Conservation (phyloP, 1,284 basidiomycete genomes). For the Cryptococcus deneoformans region DNA sequence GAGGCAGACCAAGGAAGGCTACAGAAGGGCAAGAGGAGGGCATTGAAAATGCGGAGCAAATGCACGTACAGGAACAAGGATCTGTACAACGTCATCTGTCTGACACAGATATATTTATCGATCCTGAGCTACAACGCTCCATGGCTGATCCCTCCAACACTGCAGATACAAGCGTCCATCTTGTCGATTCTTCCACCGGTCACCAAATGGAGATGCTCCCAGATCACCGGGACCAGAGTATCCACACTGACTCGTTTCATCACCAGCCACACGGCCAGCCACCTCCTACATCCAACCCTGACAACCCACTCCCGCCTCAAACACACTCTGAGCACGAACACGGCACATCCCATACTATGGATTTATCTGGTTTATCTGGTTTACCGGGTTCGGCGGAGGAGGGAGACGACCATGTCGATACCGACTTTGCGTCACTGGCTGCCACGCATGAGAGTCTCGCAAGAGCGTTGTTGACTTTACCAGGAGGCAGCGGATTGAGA, state of each 20-base stretch:
- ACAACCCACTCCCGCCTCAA: background rate
- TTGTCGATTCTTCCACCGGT: background rate
- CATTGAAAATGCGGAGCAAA: background rate
- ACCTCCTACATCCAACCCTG: background rate
- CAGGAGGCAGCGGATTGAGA: slow-evolving; percentile 8
- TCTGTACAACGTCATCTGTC: background rate
- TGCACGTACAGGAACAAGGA: background rate
- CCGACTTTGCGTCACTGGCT: background rate
- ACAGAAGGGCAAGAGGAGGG: background rate
- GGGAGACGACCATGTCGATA: background rate
- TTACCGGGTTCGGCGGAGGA: background rate
- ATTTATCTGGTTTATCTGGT: background rate
- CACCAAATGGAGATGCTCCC: no score
- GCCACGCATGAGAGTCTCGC: slow-evolving; percentile 16
- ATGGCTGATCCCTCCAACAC: background rate
- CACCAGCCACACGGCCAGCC: no score
- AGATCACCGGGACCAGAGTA: no score
- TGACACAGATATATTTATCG: background rate
- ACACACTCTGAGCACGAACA: background rate
- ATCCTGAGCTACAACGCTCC: background rate
- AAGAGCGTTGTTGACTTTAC: slow-evolving; percentile 13
- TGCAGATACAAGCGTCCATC: background rate
- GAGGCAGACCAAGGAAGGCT: no score
- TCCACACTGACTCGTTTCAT: no score
- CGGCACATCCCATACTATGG: background rate